Percentiles rank a stretch among this genome's conserved stretches.
These are phyloP conservation scores for Aphanocladium album DNA, from an alignment of 2,329 filamentous ascomycete genomes.

Conservation along the genomic window DNA sequence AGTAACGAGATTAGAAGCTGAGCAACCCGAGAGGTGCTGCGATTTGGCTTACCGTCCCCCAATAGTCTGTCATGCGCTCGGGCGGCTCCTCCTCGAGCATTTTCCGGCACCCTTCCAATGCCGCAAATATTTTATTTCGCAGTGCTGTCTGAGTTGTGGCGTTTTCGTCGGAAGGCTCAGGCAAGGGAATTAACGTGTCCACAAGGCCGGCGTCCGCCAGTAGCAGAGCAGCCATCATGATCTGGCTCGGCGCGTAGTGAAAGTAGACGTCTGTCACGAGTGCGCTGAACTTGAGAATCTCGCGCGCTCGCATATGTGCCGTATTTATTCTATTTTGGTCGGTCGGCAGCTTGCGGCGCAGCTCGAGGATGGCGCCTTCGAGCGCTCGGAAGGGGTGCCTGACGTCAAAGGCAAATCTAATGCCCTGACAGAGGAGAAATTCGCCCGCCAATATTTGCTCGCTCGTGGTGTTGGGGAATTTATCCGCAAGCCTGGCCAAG, in stretches of 20 bases:
- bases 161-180: constrained; percentile 29
- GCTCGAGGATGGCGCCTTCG: constrained; percentile 80
- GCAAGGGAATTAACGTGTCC: constrained; percentile 39
- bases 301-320: constrained; percentile 69
- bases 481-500: constrained; percentile 59
- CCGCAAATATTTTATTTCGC: constrained; percentile 44
- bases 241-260: constrained; percentile 89
- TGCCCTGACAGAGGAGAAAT: constrained; percentile 85
- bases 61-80: constrained; percentile 49
- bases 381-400: constrained; percentile 84
- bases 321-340: constrained; percentile 48
- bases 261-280: constrained; percentile 95
- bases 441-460: constrained; percentile 88
- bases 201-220: constrained; percentile 66
- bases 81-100: constrained; percentile 55
- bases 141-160: constrained; percentile 21
- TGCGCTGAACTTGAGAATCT: constrained; percentile 71
- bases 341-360: constrained; percentile 62
- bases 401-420: constrained; percentile 91
- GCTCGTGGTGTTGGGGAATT: constrained; percentile 63
- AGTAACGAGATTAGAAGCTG: constrained; percentile 14
- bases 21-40: neutral
- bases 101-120: constrained; percentile 46
- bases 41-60: constrained; percentile 41
- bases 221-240: constrained; percentile 77